Conservation (phyloP, 2,329 filamentous ascomycete species). For the Ascochyta viciae-villosae region DNA sequence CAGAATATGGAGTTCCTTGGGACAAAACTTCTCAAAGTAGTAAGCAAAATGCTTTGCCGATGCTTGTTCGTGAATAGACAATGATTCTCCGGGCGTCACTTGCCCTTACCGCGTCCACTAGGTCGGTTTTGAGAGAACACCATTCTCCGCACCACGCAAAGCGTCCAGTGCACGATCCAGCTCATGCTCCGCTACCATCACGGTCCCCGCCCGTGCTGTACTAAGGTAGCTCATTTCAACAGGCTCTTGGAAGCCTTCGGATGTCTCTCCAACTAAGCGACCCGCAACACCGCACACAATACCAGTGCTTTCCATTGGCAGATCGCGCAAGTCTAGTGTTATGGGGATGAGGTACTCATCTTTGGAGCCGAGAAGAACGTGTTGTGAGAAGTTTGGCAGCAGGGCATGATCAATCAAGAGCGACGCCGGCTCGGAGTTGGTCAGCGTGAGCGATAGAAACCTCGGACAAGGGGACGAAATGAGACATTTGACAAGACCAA, state of each 20-base stretch:
- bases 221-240: constrained; percentile 90
- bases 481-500: constrained; percentile 58
- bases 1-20: no score
- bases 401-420: constrained; percentile 74
- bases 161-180: constrained; percentile 76
- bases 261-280: constrained; percentile 75
- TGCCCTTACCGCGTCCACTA: not conserved
- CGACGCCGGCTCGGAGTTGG: constrained; percentile 75
- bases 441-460: constrained; percentile 77
- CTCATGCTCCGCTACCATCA: constrained; percentile 81
- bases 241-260: constrained; percentile 41
- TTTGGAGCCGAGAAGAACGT: constrained; percentile 77
- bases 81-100: no score
- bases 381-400: constrained; percentile 62
- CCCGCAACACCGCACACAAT: constrained; percentile 95
- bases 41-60: no score
- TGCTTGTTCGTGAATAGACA: no score
- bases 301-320: constrained; percentile 88
- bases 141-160: constrained; percentile 56
- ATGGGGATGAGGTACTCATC: constrained; percentile 81
- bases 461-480: constrained; percentile 61
- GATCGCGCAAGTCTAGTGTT: constrained; percentile 79
- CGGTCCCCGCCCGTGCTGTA: constrained; percentile 85
- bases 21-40: no score
- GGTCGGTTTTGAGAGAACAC: constrained; percentile 29